Evolutionary conservation across 2,329 filamentous ascomycete genomes (phyloP).

Genomic region (Lasiodiplodia sp.): DNA sequence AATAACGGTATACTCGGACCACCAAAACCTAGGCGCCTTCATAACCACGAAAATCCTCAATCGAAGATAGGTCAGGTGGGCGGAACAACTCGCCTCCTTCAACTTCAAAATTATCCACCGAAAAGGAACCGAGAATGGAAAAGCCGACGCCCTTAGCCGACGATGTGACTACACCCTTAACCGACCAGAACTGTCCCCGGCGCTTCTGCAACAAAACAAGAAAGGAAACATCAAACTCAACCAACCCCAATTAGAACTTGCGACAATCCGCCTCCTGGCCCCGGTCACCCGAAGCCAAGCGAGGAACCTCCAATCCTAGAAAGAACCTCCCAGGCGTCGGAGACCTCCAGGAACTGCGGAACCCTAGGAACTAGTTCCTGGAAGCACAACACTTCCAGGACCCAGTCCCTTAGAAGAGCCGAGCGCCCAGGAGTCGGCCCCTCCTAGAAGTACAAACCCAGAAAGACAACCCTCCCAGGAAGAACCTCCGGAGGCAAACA

Average conservation of each 20-base stretch:
- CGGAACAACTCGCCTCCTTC: too few relatives aligned
- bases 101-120: too few relatives aligned
- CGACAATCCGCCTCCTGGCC: background rate
- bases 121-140: too few relatives aligned
- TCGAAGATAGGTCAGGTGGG: too few relatives aligned
- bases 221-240: background rate
- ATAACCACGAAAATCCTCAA: slow-evolving; percentile 8
- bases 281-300: background rate
- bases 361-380: too few relatives aligned
- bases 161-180: background rate
- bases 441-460: too few relatives aligned
- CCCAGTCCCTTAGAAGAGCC: too few relatives aligned
- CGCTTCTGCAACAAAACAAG: background rate
- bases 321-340: background rate
- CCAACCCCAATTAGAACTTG: background rate
- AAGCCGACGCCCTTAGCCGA: background rate
- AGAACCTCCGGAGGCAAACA: too few relatives aligned
- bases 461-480: too few relatives aligned
- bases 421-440: too few relatives aligned
- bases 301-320: background rate
- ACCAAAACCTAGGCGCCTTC: slow-evolving; percentile 43
- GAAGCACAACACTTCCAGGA: too few relatives aligned
- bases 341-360: background rate
- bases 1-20: slow-evolving; percentile 38
- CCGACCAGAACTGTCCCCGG: background rate